phyloP scores from a whole-genome alignment of 345 rosid genomes.

The Brassica cretica region DNA sequence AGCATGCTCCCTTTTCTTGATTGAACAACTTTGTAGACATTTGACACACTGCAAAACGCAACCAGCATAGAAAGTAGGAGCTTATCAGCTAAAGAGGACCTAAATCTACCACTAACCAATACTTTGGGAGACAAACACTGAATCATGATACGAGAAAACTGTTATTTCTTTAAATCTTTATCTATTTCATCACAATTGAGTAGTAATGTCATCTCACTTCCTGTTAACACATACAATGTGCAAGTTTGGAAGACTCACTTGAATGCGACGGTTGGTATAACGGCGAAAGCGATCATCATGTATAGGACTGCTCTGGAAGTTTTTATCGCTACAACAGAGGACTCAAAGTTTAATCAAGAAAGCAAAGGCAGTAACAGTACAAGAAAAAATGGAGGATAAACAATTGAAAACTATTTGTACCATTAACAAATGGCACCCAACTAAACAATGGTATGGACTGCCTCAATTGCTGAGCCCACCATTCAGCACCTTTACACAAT shows the following conservation, averaged over 20 bases:
- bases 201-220: background rate
- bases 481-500: constrained; percentile 69
- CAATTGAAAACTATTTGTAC: constrained; percentile 35
- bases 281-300: constrained; percentile 71
- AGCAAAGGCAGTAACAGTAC: background rate
- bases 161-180: background rate
- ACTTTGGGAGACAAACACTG: background rate
- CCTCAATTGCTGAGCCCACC: constrained; percentile 87
- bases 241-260: constrained; percentile 59
- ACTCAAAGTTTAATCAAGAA: background rate
- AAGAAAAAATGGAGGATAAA: background rate
- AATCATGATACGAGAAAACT: background rate
- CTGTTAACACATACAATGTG: background rate
- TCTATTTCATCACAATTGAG: background rate
- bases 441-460: constrained; percentile 64
- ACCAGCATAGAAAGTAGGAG: constrained; percentile 6
- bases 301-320: constrained; percentile 65
- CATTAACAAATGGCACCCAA: constrained; percentile 84
- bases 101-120: background rate
- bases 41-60: constrained; percentile 56
- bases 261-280: constrained; percentile 79
- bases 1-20: constrained; percentile 86
- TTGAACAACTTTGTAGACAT: constrained; percentile 81
- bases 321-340: constrained; percentile 52
- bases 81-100: background rate